A percentile compares a stretch with the other conserved stretches of the same genome.
phyloP scores from a whole-genome alignment of 345 rosid species.

The Ceriops tagal region DNA sequence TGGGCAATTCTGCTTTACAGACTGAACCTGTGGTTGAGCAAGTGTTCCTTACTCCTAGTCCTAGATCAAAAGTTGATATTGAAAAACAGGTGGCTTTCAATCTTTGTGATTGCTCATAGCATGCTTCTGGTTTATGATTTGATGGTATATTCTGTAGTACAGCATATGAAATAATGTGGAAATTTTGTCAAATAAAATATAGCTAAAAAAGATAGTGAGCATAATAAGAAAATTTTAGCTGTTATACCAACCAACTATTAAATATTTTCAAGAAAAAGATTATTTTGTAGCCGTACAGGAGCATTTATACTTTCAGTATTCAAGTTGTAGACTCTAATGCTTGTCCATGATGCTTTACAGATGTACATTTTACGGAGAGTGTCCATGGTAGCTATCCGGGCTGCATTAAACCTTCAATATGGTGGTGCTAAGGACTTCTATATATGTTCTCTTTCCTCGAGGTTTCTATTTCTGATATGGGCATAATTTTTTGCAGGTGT shows the following conservation, averaged over 20 bases:
- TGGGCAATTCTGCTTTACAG: conserved; percentile 81
- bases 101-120: background rate
- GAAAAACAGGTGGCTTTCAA: conserved; percentile 71
- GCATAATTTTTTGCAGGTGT: background rate
- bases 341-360: conserved; percentile 37
- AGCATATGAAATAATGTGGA: too few relatives aligned
- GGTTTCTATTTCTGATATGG: conserved; percentile 39
- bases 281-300: too few relatives aligned
- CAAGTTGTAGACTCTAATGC: background rate
- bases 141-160: too few relatives aligned
- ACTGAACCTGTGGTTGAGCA: conserved; percentile 95
- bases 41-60: conserved; percentile 75
- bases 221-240: too few relatives aligned
- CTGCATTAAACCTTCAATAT: conserved; percentile 83
- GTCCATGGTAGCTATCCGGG: conserved; percentile 94
- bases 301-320: background rate
- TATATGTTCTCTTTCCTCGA: conserved; percentile 95
- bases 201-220: too few relatives aligned
- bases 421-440: conserved; percentile 88
- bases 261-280: too few relatives aligned
- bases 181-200: too few relatives aligned
- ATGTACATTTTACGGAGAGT: conserved; percentile 92
- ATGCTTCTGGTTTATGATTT: too few relatives aligned
- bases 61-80: conserved; percentile 69
- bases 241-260: too few relatives aligned